Percentiles rank a stretch among this genome's conserved stretches.
phyloP scores from a whole-genome alignment of 2,329 filamentous ascomycete genomes.

The Gliomastix tumulicola region DNA sequence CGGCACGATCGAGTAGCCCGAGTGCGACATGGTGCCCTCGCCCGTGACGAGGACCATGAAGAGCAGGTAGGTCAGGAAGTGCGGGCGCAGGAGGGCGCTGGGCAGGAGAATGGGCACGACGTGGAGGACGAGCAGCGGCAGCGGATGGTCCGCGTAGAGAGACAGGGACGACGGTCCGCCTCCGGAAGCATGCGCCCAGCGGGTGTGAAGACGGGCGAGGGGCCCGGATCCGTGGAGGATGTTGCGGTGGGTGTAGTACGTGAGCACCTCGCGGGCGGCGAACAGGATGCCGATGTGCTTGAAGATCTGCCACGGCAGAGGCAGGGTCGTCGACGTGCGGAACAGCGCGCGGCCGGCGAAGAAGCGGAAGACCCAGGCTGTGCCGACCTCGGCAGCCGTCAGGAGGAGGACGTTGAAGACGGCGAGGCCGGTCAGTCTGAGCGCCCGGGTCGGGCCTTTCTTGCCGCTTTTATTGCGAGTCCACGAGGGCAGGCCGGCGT shows the following conservation, averaged over 20 bases:
- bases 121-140: slow-evolving; percentile 54
- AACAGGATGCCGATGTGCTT: slow-evolving; percentile 40
- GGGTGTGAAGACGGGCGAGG: slow-evolving; percentile 32
- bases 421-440: slow-evolving; percentile 25
- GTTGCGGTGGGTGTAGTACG: slow-evolving; percentile 69
- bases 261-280: slow-evolving; percentile 47
- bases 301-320: slow-evolving; percentile 44
- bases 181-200: slow-evolving; percentile 45
- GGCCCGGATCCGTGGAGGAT: slow-evolving; percentile 53
- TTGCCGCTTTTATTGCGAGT: not conserved
- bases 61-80: slow-evolving; percentile 66
- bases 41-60: slow-evolving; percentile 56
- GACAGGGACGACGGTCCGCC: slow-evolving; percentile 45
- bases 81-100: slow-evolving; percentile 56
- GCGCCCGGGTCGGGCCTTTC: not conserved
- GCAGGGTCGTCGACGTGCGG: slow-evolving; percentile 38
- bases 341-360: slow-evolving; percentile 33
- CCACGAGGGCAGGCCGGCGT: slow-evolving; percentile 38
- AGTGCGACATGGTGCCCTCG: slow-evolving; percentile 61
- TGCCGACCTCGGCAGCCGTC: slow-evolving; percentile 32
- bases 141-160: slow-evolving; percentile 62
- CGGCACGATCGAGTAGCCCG: slow-evolving; percentile 56
- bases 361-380: slow-evolving; percentile 23
- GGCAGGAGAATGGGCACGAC: slow-evolving; percentile 62
- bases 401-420: slow-evolving; percentile 37